Evolutionary conservation across 371 early-diverging fungal species (phyloP).

Genomic region (Mortierella sp.): DNA sequence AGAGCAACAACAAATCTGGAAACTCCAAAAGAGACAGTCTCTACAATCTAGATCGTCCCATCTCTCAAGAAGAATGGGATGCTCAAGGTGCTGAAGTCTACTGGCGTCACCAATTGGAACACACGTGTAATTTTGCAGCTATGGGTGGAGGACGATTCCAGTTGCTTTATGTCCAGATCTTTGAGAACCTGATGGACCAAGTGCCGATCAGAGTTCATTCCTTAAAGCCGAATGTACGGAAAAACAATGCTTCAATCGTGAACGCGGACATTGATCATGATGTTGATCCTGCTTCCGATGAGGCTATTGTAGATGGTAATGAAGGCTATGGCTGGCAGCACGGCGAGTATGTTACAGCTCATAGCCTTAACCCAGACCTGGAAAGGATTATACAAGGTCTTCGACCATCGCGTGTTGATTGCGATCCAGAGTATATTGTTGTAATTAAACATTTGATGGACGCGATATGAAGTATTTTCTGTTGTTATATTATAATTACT

Average conservation of each 20-base stretch:
- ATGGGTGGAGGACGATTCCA: slow-evolving; percentile 77
- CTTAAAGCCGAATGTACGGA: slow-evolving; percentile 19
- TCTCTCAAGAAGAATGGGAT: slow-evolving; percentile 54
- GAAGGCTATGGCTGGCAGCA: slow-evolving; percentile 31
- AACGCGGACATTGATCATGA: neutral
- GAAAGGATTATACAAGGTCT: slow-evolving; percentile 55
- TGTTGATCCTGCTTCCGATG: too few relatives aligned
- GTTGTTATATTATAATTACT: neutral
- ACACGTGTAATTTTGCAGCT: slow-evolving; percentile 55
- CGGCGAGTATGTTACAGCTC: slow-evolving; percentile 53
- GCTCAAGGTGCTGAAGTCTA: slow-evolving; percentile 51
- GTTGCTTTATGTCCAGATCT: slow-evolving; percentile 61
- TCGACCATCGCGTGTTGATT: slow-evolving; percentile 55
- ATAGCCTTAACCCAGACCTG: slow-evolving; percentile 39
- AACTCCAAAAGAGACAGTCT: neutral
- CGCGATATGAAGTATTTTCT: neutral
- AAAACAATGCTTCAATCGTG: neutral
- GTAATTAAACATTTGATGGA: slow-evolving; percentile 32
- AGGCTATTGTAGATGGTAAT: neutral
- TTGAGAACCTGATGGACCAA: slow-evolving; percentile 52
- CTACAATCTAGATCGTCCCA: slow-evolving; percentile 23
- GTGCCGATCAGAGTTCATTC: slow-evolving; percentile 54
- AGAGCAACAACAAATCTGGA: slow-evolving; percentile 9
- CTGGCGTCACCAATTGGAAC: slow-evolving; percentile 53
- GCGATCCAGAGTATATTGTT: slow-evolving; percentile 54